These are phyloP conservation scores for Terana coerulea DNA, from an alignment of 768 basidiomycete genomes.

Conservation along the genomic window DNA sequence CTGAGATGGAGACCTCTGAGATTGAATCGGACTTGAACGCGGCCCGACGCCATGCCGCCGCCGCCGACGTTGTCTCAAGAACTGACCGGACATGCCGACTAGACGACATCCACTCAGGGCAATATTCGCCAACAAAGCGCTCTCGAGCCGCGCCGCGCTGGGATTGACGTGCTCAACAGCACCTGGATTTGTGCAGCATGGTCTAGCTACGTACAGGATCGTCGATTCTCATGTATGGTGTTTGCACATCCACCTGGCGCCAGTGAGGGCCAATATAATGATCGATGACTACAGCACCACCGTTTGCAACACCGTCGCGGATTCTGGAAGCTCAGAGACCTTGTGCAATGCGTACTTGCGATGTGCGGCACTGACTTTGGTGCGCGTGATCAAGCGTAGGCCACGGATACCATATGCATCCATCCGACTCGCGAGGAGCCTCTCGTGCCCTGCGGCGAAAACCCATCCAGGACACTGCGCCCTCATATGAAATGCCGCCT, in stretches of 20 bases:
- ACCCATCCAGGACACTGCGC: too few species aligned
- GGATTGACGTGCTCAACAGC: background rate
- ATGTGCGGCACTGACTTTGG: background rate
- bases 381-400: background rate
- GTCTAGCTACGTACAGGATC: background rate
- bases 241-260: too few species aligned
- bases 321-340: background rate
- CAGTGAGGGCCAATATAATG: too few species aligned
- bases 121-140: too few species aligned
- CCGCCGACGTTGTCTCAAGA: background rate
- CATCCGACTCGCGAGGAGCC: too few species aligned
- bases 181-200: background rate
- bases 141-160: too few species aligned
- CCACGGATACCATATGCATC: too few species aligned
- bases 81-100: background rate
- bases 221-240: background rate
- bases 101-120: conserved; percentile 1
- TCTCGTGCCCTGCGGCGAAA: too few species aligned
- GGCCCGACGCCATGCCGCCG: background rate
- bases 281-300: conserved; percentile 4
- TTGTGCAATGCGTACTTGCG: background rate
- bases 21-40: background rate
- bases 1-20: background rate
- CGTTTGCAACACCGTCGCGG: background rate
- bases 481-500: too few species aligned